These are phyloP conservation scores for Plasmopara viticola DNA, from an alignment of 352 stramenopile species.

Conservation along the genomic window DNA sequence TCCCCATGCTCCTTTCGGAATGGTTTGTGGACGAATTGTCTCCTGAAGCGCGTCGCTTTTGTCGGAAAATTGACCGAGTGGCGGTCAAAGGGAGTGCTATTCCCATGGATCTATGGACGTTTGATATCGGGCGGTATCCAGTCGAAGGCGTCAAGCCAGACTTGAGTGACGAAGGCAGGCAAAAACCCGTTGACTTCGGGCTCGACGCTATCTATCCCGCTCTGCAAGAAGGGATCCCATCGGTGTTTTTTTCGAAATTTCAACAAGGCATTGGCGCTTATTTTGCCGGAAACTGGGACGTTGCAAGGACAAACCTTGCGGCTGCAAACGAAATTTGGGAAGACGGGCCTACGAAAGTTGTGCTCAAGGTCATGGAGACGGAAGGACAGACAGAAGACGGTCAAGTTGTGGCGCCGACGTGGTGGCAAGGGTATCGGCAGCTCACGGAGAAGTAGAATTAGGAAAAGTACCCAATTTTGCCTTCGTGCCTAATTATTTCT, in stretches of 20 bases:
- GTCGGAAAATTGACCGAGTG: constrained; percentile 93
- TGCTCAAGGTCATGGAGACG: constrained; percentile 85
- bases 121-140: constrained; percentile 86
- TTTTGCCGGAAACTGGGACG: constrained; percentile 89
- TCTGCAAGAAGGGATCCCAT: constrained; percentile 74
- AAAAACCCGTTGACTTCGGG: constrained; percentile 82
- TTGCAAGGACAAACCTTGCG: constrained; percentile 76
- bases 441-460: constrained; percentile 88
- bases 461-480: no score
- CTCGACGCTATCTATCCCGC: constrained; percentile 60
- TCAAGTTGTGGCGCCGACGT: constrained; percentile 67
- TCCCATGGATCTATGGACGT: constrained; percentile 92
- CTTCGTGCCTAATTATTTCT: no score
- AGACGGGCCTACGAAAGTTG: constrained; percentile 86
- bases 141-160: constrained; percentile 44
- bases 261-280: constrained; percentile 90
- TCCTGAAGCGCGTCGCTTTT: constrained; percentile 69
- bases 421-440: constrained; percentile 90
- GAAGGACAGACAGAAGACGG: constrained; percentile 70
- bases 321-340: constrained; percentile 89
- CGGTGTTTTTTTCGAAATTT: constrained; percentile 89
- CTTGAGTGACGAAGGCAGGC: constrained; percentile 47
- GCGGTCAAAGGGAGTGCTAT: constrained; percentile 95
- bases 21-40: constrained; percentile 94
- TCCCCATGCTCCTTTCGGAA: constrained; percentile 92